Evolutionary conservation across 768 basidiomycete genomes (phyloP), one percentile per base, ranked within the genome.

Genomic region (Boletus bicolor): DNA sequence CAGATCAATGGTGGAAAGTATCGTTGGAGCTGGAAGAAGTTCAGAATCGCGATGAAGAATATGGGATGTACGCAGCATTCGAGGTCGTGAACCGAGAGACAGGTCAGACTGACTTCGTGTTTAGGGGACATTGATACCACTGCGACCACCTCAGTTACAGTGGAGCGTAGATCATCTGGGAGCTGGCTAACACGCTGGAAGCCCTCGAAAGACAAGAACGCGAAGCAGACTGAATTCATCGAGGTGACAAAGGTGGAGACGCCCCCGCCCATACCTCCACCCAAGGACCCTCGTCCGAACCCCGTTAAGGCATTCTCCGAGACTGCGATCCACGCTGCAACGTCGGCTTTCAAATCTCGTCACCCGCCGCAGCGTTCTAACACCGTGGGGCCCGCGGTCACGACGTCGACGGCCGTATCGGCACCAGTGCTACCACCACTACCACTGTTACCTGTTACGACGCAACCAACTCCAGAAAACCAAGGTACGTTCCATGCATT

Each of bases 11-110:
- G 87, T 11, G 87, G 87, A 14, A 85, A 82, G 62, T 91, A 91
- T 65, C 77, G 82, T 48, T 91, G 89, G 89, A 85, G 80, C 58
- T 91, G 89, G 89, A 88, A 89, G 74, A 87, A 83, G 62, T 91
- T 86, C 74, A 84, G 79, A 72, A 76, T 87, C 51, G 89, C 89
- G 4, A 85, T 91, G 82, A 73, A 78, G 55, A 91, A 83, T 68
- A 87, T 91, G 87, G 86, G 88, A 44, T 91, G 89, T 91, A 63
- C 69, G 89, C 79, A 39, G 32, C 32, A 41, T 56, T 57, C 46
- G 14, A 34, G 26, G 44, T 43, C 17, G 36, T 44, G 11, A 17
- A 21, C 30, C 26, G n/a, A 38, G 50, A 58, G 49, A 44, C 14
- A 37, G 38, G 24, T 14, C 17, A 28, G 4, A 37, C 53, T 61